Evolutionary conservation across 2,329 filamentous ascomycete species (phyloP).

Genomic region (Elsinoe ampelina): DNA sequence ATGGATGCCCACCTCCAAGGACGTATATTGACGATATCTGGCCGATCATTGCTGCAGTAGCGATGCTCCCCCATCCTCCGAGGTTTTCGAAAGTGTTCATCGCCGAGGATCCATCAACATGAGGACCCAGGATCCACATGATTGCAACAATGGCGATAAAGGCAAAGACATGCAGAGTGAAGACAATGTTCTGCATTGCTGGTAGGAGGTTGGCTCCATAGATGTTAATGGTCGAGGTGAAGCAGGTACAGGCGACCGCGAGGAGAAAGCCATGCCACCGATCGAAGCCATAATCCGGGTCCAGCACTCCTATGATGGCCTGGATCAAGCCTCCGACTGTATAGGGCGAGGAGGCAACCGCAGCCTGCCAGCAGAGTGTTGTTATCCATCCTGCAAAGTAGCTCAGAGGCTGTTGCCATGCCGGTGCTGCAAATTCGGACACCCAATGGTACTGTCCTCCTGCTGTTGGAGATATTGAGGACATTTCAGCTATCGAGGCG

Average conservation of each 20-base stretch:
- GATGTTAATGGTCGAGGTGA: constrained; percentile 37
- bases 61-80: constrained; percentile 31
- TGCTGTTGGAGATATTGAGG: constrained; percentile 24
- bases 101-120: constrained; percentile 23
- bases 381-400: constrained; percentile 39
- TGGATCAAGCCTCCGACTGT: constrained; percentile 42
- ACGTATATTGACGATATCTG: constrained; percentile 25
- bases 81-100: constrained; percentile 31
- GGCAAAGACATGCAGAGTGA: constrained; percentile 31
- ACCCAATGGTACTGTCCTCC: constrained; percentile 22
- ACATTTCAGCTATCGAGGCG: constrained; percentile 25
- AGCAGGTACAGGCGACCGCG: constrained; percentile 36
- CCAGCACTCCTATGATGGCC: constrained; percentile 34
- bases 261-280: constrained; percentile 43
- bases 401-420: constrained; percentile 23
- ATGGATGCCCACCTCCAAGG: constrained; percentile 17
- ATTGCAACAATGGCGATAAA: constrained; percentile 26
- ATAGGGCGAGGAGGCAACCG: constrained; percentile 39
- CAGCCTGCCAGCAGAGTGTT: constrained; percentile 42
- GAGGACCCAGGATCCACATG: constrained; percentile 22
- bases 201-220: constrained; percentile 29
- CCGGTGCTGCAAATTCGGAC: constrained; percentile 24
- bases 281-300: constrained; percentile 32
- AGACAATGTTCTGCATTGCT: constrained; percentile 30
- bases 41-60: constrained; percentile 26